Evolutionary conservation across 345 rosid genomes (phyloP), one percentile per base, ranked within the genome.

Genomic region (Eucalyptus sp.): DNA sequence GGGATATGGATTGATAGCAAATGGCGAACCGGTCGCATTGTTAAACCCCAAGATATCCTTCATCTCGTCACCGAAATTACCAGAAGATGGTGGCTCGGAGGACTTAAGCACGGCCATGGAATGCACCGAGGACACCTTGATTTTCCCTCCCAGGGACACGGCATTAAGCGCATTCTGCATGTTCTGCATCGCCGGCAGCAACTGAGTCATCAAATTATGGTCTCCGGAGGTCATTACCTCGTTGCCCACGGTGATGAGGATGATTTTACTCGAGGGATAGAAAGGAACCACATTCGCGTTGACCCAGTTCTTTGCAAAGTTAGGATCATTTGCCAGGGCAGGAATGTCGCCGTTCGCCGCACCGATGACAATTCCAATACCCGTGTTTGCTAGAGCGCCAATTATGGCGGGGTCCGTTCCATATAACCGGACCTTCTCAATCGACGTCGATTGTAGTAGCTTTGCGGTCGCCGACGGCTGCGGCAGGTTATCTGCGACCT

Each of bases 181-280:
- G 88, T 95, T 98, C 89, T 93, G 92, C 97, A 98, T 95, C 13
- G 99, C 98, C 6, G 97, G 99, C 37, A 97, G 56, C n/a, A 98
- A 94, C 89, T 94, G 95, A 27, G 92, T 87, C 92, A 93, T 94
- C 87, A 97, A 90, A 86, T 85, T 91, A 31, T 86, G 87, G 86
- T 96, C 97, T 3, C 90, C 93, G 46, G 92, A 94, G 52, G 90
- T 87, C 90, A 95, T 71, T 16, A 95, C 92, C 88, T 96, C 99
- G 90, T 98, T 98, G 24, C 99, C 99, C 9, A 96, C 97, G 86
- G 91, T 93, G 87, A 98, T 90, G 87, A 96, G 95, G 90, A 91
- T 92, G 91, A 98, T 98, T 58, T 96, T 94, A 93, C 96, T 98
- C 29, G 98, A 93, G 7, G 99, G 98, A 79, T 95, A 96, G 90